A percentile compares a stretch with the other conserved stretches of the same genome.
Evolutionary conservation across 768 basidiomycete genomes (phyloP).

Genomic region (Pleurotus tuber-regium): DNA sequence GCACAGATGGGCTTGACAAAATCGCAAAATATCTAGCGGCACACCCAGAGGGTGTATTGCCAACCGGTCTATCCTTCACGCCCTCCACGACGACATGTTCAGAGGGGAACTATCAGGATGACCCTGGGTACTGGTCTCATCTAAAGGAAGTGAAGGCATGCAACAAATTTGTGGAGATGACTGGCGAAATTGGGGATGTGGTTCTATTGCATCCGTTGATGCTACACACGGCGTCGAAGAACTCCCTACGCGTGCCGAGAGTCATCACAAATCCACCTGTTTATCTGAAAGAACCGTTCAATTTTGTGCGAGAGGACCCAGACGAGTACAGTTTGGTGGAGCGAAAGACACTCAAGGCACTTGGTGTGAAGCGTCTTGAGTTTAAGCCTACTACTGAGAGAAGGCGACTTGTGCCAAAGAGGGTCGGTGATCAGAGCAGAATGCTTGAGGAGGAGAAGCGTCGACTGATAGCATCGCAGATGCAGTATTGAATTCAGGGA

Average conservation of each 20-base stretch:
- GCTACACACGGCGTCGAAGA: constrained; percentile 63
- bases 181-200: constrained; percentile 62
- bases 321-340: constrained; percentile 58
- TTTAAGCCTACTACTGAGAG: constrained; percentile 48
- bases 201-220: constrained; percentile 63
- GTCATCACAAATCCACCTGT: constrained; percentile 70
- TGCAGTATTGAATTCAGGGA: not conserved
- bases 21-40: constrained; percentile 49
- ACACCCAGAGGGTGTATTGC: constrained; percentile 52
- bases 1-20: constrained; percentile 49
- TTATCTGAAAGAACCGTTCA: constrained; percentile 51
- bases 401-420: constrained; percentile 42
- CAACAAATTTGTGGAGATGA: constrained; percentile 49
- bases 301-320: constrained; percentile 41
- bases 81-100: constrained; percentile 38
- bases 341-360: constrained; percentile 51
- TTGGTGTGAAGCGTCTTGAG: constrained; percentile 45
- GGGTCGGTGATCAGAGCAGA: constrained; percentile 42
- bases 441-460: constrained; percentile 48
- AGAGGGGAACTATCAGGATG: constrained; percentile 26
- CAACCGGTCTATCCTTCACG: constrained; percentile 42
- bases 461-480: constrained; percentile 25
- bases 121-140: constrained; percentile 45
- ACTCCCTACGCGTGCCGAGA: constrained; percentile 51
- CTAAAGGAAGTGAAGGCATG: constrained; percentile 39